Evolutionary conservation across 2,329 filamentous ascomycete species (phyloP), one percentile per base, ranked within the genome.

Genomic region (Ophiocordyceps robertsii): DNA sequence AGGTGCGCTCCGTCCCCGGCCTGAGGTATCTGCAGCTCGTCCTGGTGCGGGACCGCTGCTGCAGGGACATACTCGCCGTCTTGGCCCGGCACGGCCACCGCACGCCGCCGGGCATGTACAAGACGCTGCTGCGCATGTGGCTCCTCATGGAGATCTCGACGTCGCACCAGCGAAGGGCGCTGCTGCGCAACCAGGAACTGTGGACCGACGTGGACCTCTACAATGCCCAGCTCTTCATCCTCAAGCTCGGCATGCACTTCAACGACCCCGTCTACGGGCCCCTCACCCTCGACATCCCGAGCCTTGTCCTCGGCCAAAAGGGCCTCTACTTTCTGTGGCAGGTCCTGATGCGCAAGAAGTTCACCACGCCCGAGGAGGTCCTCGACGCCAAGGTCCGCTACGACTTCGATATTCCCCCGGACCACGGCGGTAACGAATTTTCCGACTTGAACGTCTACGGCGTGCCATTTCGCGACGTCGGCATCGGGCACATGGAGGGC

Each of bases 211-310:
- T 56, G 4, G 77, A 85, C 53, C 57, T 92, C 10, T 73, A 75
- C 53, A 67, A 74, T 40, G 68, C 74, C 3, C 73, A 78, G 37
- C 59, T 80, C 45, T 80, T 90, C 63, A 65, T 85, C 49, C 54
- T 84, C 47, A 89, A 90, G 62, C 70, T 92, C 14, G 70, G 77
- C 53, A 77, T 88, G 73, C 68, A 69, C 42, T 78, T 86, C 58
- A 75, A 73, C 44, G 72, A 84, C 48, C 81, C 83, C 1, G 55
- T 75, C 21, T 68, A 68, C 39, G 74, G 72, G 0, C 67, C 69
- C 14, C 67, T 68, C 39, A 61, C 65, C 3, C 65, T 66, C 37
- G 64, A 65, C 29, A 60, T 82, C 40, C 61, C 75, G 33, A 65
- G 75, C 29, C 59, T 82, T 27, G 64, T 85, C 44, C 58, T 85